A percentile compares a stretch with the other conserved stretches of the same genome.
phyloP scores from a whole-genome alignment of 495 filamentous ascomycete species.

The Penicillium pulvis region DNA sequence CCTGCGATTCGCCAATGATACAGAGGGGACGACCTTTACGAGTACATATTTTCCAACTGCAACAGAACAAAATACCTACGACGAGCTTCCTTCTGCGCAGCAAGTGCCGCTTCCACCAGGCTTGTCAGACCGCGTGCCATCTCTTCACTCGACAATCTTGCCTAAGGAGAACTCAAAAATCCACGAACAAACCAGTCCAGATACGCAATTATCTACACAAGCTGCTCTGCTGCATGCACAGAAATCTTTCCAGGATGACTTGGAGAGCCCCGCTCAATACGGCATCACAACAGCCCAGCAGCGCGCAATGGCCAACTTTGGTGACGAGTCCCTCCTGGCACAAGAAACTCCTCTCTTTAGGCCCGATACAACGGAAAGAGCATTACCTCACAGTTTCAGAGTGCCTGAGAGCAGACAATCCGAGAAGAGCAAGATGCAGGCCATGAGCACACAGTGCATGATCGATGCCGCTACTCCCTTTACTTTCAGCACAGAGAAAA shows the following conservation, averaged over 20 bases:
- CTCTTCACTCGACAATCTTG: constrained; percentile 41
- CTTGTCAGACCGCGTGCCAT: constrained; percentile 36
- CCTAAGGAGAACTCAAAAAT: constrained; percentile 26
- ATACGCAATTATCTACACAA: constrained; percentile 50
- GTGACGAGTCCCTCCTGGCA: constrained; percentile 21
- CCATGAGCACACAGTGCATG: constrained; percentile 53
- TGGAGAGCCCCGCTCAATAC: constrained; percentile 35
- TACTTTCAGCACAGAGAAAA: constrained; percentile 47
- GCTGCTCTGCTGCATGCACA: constrained; percentile 51
- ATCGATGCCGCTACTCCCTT: constrained; percentile 53
- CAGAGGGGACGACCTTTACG: constrained; percentile 8
- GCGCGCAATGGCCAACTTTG: constrained; percentile 15
- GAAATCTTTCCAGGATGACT: constrained; percentile 48
- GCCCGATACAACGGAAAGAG: constrained; percentile 18
- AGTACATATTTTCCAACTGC: constrained; percentile 4
- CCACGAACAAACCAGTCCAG: constrained; percentile 26
- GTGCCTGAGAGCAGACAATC: constrained; percentile 6
- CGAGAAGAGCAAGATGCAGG: constrained; percentile 24
- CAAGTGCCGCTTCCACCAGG: constrained; percentile 27
- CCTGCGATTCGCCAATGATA: constrained; percentile 22
- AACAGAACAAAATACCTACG: constrained; percentile 31
- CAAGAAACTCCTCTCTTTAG: constrained; percentile 41
- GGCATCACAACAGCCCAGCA: constrained; percentile 19
- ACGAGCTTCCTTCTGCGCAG: constrained; percentile 46
- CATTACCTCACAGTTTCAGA: constrained; percentile 4